These are phyloP conservation scores for Fusarium chuoi DNA, from an alignment of 2,329 filamentous ascomycete species.

Conservation along the genomic window DNA sequence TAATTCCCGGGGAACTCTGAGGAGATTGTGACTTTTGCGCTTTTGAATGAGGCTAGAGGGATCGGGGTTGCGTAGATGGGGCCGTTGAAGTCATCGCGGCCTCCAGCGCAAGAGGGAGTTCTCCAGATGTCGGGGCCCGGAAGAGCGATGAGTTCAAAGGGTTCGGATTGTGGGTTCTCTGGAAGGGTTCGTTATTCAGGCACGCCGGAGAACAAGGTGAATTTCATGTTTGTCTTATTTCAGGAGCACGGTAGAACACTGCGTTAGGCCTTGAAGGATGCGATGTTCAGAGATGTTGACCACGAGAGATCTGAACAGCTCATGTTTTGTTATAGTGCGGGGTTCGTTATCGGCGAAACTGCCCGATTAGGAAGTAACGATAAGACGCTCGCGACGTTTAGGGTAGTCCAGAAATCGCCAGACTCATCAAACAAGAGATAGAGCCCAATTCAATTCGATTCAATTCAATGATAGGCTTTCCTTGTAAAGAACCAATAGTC, in stretches of 20 bases:
- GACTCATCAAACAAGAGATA: fast-evolving
- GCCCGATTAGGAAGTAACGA: neutral
- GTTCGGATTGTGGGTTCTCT: neutral
- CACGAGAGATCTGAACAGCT: neutral
- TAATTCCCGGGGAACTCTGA: neutral
- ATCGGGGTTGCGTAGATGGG: neutral
- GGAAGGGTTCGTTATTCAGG: neutral
- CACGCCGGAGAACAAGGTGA: neutral
- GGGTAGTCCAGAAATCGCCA: fast-evolving
- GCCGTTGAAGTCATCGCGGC: neutral
- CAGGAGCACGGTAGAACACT: neutral
- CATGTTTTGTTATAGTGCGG: neutral
- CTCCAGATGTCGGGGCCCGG: slow-evolving; percentile 1
- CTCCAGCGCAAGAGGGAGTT: slow-evolving; percentile 1
- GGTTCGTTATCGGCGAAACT: neutral
- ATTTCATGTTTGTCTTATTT: neutral
- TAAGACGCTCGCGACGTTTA: fast-evolving
- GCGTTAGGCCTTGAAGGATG: neutral
- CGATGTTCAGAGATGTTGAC: fast-evolving
- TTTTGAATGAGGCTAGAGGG: neutral
- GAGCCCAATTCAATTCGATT: fast-evolving
- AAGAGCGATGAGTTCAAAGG: neutral
- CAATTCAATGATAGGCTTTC: fast-evolving
- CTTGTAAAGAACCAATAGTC: fast-evolving
- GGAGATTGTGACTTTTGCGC: neutral